Evolutionary conservation across 2,329 filamentous ascomycete species (phyloP), one percentile per base, ranked within the genome.

Genomic region (Microsporum audouinii): DNA sequence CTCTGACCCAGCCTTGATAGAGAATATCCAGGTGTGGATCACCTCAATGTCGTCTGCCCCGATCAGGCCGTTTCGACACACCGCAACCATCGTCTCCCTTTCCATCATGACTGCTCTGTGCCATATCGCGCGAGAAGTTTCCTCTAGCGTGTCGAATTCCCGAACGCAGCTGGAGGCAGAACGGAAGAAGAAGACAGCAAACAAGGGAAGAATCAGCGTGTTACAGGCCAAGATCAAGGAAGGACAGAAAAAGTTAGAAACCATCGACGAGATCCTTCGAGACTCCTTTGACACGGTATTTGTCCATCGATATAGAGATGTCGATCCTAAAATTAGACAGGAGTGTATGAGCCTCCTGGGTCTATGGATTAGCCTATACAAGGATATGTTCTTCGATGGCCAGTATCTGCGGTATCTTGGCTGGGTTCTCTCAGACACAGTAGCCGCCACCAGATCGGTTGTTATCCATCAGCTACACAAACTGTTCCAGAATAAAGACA

Each of bases 251-350:
- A 86, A 85, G 69, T 81, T 89, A 38, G 85, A 89, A 62, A 78
- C 81, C 10, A 83, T 90, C 59, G 86, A 89, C 65, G 81, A 82
- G 34, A 80, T 86, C 63, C 85, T 97, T 62, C 87, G 87, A 66
- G 90, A 95, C 66, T 89, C 91, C 68, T 95, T 97, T 70, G 88
- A 96, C 67, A 88, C 89, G 1, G 86, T 97, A 55, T 99, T 96
- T 71, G 88, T 96, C 34, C 92, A 99, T 74, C 86, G 94, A 56
- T 99, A 97, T 73, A 88, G 94, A 63, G 94, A 99, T 71, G 84
- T 96, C 34, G 94, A 99, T 69, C 84, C 89, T 5, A 88, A 84
- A 68, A 95, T 99, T 66, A 84, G 94, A 59, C 85, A 87, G 0
- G 92, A 96, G 69, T 96, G 92, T 70, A 86, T 95, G 29, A 85